Evolutionary conservation across 1,284 basidiomycete species (phyloP).

Genomic region (Cryptococcus hybrid): DNA sequence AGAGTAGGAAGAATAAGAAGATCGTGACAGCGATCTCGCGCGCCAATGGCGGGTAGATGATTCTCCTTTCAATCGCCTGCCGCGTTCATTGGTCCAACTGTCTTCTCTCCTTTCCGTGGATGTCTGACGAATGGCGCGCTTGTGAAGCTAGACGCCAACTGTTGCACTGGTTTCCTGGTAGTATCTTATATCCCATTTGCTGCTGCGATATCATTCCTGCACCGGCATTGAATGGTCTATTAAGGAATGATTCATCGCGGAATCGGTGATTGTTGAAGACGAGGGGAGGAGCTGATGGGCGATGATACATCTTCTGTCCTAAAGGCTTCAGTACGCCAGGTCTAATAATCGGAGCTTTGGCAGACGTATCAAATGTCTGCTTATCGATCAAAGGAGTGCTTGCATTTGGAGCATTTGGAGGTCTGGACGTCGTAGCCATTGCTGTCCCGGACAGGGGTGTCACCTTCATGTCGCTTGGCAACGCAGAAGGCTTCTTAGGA

Average conservation of each 20-base stretch:
- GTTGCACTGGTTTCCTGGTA: constrained; percentile 11
- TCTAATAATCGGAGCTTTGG: not conserved
- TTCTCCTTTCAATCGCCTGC: too few relatives aligned
- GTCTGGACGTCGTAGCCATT: not conserved
- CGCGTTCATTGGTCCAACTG: not conserved
- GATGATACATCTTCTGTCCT: too few relatives aligned
- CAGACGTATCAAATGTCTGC: too few relatives aligned
- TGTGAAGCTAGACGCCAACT: constrained; percentile 28
- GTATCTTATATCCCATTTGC: not conserved
- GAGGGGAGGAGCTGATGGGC: too few relatives aligned
- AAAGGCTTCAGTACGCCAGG: too few relatives aligned
- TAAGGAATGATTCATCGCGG: too few relatives aligned
- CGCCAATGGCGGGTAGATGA: not conserved
- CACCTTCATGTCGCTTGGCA: constrained; percentile 1
- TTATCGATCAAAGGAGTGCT: constrained; percentile 4
- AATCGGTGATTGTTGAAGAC: too few relatives aligned
- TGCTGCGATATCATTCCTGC: too few relatives aligned
- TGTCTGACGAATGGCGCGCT: constrained; percentile 23
- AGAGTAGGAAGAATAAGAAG: constrained; percentile 17
- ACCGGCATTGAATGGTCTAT: too few relatives aligned
- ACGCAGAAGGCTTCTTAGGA: constrained; percentile 29
- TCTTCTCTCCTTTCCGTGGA: not conserved
- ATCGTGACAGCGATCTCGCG: constrained; percentile 14
- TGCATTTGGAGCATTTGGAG: not conserved
- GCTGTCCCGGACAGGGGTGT: constrained; percentile 10